Evolutionary conservation across 1,284 basidiomycete genomes (phyloP), one percentile per base, ranked within the genome.

Genomic region (Cutaneotrichosporon dermatis): DNA sequence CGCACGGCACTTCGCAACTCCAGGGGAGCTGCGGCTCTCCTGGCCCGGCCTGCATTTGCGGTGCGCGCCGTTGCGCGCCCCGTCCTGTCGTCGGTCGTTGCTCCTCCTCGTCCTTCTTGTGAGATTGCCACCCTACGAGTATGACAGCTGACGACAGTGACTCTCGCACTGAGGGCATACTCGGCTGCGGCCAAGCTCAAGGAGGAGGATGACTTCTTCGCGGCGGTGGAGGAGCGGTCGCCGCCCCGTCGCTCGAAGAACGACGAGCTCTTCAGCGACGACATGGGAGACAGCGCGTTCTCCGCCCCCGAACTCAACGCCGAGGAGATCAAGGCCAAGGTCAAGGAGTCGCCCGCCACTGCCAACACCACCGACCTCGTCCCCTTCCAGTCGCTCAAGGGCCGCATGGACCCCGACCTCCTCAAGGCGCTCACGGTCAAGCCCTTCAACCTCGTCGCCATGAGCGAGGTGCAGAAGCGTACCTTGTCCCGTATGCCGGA

Each of bases 391-490:
- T 71, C 77, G 12, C 73, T 87, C 33, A 73, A 80, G 64, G 79
- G 75, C 33, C 70, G 70, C 15, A 66, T 87, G 61, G 73, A 78
- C 53, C 62, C 72, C 15, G 71, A 80, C 6, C 85, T 87, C 0
- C 78, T 89, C 39, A 81, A 82, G 62, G 86, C 89, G 6, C 81
- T 93, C 58, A 87, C 83, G 0, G 72, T 78, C 51, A 80, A 79
- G 41, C 91, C 91, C 0, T 89, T 93, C 82, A 80, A 83, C 25
- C 84, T 92, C 63, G 82, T 76, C 11, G 79, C 82, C 54, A 93
- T 97, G 91, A 88, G 89, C 2, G 78, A 86, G 10, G 93, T 98
- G 0, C 95, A 98, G 77, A 83, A 85, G 16, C 83, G 85, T 54
- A 91, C 98, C 6, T 81, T 94, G 2, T 68, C 71, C 48, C 72